A percentile compares a stretch with the other conserved stretches of the same genome.
These are phyloP conservation scores for Brassica juncea DNA, from an alignment of 345 rosid species.

Conservation along the genomic window DNA sequence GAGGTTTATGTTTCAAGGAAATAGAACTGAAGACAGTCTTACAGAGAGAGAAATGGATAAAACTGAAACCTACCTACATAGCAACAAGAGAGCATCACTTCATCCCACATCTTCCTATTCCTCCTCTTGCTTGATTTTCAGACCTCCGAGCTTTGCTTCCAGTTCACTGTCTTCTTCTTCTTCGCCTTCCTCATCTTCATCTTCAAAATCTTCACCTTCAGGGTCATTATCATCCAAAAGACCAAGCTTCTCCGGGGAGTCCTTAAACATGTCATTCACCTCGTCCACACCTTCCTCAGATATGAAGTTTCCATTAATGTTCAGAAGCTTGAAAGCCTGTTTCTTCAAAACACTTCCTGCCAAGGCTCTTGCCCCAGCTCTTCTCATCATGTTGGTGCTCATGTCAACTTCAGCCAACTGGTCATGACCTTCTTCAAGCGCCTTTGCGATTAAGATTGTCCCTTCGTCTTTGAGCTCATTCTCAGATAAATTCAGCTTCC, in stretches of 20 bases:
- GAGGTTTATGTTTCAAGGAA: constrained; percentile 11
- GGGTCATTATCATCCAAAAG: constrained; percentile 80
- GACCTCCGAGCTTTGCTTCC: constrained; percentile 71
- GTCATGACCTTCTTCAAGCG: constrained; percentile 66
- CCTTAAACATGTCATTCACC: constrained; percentile 66
- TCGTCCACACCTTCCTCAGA: constrained; percentile 87
- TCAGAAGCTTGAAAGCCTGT: constrained; percentile 59
- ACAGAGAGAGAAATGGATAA: constrained; percentile 6
- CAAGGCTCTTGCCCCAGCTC: constrained; percentile 71
- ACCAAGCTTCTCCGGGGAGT: constrained; percentile 54
- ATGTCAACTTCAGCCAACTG: constrained; percentile 72
- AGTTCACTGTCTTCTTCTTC: constrained; percentile 60
- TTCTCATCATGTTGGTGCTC: constrained; percentile 61
- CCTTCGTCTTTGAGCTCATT: constrained; percentile 94
- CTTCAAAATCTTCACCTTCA: constrained; percentile 76
- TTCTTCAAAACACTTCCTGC: constrained; percentile 64
- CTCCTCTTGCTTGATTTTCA: constrained; percentile 59
- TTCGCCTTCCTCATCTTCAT: constrained; percentile 58
- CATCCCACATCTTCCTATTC: constrained; percentile 34
- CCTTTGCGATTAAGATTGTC: constrained; percentile 64
- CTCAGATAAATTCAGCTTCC: constrained; percentile 76
- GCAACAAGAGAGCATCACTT: constrained; percentile 8
- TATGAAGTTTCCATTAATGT: constrained; percentile 70
- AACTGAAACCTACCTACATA: constrained; percentile 29
- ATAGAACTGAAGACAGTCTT: constrained; percentile 3